Conservation (phyloP, 352 stramenopile species). For the Peronospora belbahrii region DNA sequence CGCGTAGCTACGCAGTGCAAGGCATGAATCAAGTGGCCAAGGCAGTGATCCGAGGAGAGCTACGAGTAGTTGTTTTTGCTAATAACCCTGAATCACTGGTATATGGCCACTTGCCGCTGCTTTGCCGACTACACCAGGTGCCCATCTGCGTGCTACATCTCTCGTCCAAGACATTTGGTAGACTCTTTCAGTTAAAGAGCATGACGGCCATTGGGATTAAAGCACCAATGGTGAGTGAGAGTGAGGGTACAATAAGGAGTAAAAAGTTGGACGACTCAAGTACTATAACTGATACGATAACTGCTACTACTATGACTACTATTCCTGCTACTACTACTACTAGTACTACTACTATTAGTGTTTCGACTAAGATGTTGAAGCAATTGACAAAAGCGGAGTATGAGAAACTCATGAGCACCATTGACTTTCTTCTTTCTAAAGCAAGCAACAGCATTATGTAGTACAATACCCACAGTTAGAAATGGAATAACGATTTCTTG, state of each 20-base stretch:
- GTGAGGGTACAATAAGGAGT: background rate
- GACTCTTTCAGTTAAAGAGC: constrained; percentile 48
- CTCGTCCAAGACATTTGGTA: constrained; percentile 58
- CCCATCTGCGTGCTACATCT: constrained; percentile 65
- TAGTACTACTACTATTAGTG: background rate
- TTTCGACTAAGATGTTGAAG: background rate
- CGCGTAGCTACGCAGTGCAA: constrained; percentile 27
- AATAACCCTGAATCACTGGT: constrained; percentile 46
- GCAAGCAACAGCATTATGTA: constrained; percentile 39
- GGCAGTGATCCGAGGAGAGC: constrained; percentile 30
- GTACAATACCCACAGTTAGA: background rate
- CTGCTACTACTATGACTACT: background rate
- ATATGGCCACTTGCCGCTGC: constrained; percentile 59
- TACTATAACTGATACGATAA: background rate
- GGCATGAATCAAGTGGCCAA: constrained; percentile 57
- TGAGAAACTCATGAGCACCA: constrained; percentile 49
- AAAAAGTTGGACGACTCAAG: background rate
- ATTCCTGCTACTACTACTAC: background rate
- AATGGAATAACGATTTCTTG: no score
- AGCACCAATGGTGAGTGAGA: constrained; percentile 1
- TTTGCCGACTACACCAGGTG: constrained; percentile 58
- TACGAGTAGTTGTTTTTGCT: constrained; percentile 61
- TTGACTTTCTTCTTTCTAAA: constrained; percentile 51
- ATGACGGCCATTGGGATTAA: constrained; percentile 46
- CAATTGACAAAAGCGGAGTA: constrained; percentile 22